These are phyloP conservation scores for Exophiala sideris DNA, from an alignment of 2,329 filamentous ascomycete genomes.

Conservation along the genomic window DNA sequence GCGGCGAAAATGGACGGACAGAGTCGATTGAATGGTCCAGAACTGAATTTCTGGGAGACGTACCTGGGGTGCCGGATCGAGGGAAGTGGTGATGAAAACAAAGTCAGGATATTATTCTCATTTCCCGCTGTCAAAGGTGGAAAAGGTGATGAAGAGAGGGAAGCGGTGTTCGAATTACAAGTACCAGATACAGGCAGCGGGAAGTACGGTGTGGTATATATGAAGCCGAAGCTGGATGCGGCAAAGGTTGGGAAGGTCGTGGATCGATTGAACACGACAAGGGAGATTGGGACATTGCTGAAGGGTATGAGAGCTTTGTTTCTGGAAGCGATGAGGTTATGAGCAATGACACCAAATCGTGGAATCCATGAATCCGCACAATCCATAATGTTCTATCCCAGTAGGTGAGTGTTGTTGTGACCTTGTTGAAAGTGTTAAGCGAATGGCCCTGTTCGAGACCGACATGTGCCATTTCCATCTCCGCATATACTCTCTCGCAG, in stretches of 20 bases:
- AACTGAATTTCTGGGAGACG: conserved; percentile 93
- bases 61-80: conserved; percentile 87
- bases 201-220: conserved; percentile 81
- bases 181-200: conserved; percentile 63
- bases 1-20: conserved; percentile 76
- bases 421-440: conserved; percentile 2
- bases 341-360: neutral
- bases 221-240: conserved; percentile 63
- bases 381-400: neutral
- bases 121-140: conserved; percentile 70
- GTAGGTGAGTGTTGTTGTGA: neutral
- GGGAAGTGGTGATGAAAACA: conserved; percentile 77
- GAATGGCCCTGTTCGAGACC: conserved; percentile 1
- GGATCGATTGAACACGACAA: conserved; percentile 57
- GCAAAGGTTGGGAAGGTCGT: conserved; percentile 54
- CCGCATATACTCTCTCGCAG: neutral
- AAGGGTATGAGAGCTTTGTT: conserved; percentile 63
- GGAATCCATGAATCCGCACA: too few relatives aligned
- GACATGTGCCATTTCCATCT: neutral
- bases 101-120: conserved; percentile 84
- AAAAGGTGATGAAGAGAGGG: conserved; percentile 53
- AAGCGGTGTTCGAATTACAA: conserved; percentile 85
- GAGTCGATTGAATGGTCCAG: conserved; percentile 82
- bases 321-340: conserved; percentile 52
- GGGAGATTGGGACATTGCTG: conserved; percentile 58